A percentile compares a stretch with the other conserved stretches of the same genome.
Conservation (phyloP, 108 stramenopile species). For the Craspedostauros australis region DNA sequence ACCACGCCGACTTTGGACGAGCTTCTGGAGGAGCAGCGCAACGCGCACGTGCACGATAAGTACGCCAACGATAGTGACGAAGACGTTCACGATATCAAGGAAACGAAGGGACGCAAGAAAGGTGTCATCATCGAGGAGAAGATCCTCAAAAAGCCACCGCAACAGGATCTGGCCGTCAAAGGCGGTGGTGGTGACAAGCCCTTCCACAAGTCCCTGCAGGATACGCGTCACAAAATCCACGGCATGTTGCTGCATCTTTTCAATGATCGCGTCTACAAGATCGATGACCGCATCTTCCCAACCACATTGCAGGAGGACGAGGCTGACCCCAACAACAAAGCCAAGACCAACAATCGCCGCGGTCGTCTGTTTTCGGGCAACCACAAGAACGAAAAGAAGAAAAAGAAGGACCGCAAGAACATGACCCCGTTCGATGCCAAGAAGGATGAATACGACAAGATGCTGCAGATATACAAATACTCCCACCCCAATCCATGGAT, state of each 20-base stretch:
- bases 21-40: slow-evolving; percentile 15
- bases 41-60: slow-evolving; percentile 10
- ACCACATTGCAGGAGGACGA: slow-evolving; percentile 8
- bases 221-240: slow-evolving; percentile 25
- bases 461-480: slow-evolving; percentile 30
- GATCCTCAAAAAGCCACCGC: slow-evolving; percentile 15
- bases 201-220: slow-evolving; percentile 11
- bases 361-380: slow-evolving; percentile 4
- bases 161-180: slow-evolving; percentile 15
- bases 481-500: slow-evolving; percentile 48
- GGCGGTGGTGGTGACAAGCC: neutral
- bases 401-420: slow-evolving; percentile 17
- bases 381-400: slow-evolving; percentile 14
- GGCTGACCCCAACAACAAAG: neutral
- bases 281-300: slow-evolving; percentile 23
- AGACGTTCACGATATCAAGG: slow-evolving; percentile 28
- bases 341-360: slow-evolving; percentile 13
- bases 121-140: slow-evolving; percentile 21
- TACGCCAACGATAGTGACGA: slow-evolving; percentile 30
- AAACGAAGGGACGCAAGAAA: slow-evolving; percentile 16
- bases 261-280: slow-evolving; percentile 32
- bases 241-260: slow-evolving; percentile 32
- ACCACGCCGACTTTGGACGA: slow-evolving; percentile 19
- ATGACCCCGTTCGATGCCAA: slow-evolving; percentile 20
- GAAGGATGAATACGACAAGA: slow-evolving; percentile 31